phyloP scores from a whole-genome alignment of 768 basidiomycete genomes.

The Chalciporus sphaerocephalus region DNA sequence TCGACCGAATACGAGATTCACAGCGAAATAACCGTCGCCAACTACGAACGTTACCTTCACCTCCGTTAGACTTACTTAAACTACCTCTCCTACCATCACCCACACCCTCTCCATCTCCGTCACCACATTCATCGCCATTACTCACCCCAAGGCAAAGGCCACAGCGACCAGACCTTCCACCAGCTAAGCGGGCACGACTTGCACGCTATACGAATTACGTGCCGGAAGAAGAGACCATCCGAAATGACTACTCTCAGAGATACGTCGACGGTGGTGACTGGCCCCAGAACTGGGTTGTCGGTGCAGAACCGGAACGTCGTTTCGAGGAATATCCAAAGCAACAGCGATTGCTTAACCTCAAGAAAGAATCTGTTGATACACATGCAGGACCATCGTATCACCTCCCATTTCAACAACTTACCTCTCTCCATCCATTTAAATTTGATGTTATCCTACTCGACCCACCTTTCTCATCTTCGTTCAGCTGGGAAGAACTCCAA shows the following conservation, averaged over 20 bases:
- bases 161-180: slow-evolving; percentile 51
- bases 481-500: slow-evolving; percentile 81
- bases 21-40: slow-evolving; percentile 57
- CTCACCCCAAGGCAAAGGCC: slow-evolving; percentile 33
- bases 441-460: slow-evolving; percentile 92
- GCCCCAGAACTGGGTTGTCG: slow-evolving; percentile 91
- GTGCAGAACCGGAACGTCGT: slow-evolving; percentile 80
- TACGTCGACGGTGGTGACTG: slow-evolving; percentile 91
- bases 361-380: slow-evolving; percentile 69
- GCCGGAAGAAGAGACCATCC: slow-evolving; percentile 91
- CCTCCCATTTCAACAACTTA: slow-evolving; percentile 56
- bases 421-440: slow-evolving; percentile 56
- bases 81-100: slow-evolving; percentile 58
- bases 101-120: slow-evolving; percentile 49
- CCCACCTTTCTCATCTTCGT: slow-evolving; percentile 83
- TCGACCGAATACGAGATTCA: slow-evolving; percentile 48
- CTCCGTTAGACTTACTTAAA: slow-evolving; percentile 50
- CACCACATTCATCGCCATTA: slow-evolving; percentile 44
- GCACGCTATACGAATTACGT: slow-evolving; percentile 77
- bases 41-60: slow-evolving; percentile 51
- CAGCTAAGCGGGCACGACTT: slow-evolving; percentile 69
- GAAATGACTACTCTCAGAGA: slow-evolving; percentile 89
- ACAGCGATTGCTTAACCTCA: slow-evolving; percentile 75
- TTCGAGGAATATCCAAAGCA: slow-evolving; percentile 98
- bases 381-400: slow-evolving; percentile 72